These are phyloP conservation scores for Nitzschia putrida DNA, from an alignment of 108 stramenopile genomes.

Conservation along the genomic window DNA sequence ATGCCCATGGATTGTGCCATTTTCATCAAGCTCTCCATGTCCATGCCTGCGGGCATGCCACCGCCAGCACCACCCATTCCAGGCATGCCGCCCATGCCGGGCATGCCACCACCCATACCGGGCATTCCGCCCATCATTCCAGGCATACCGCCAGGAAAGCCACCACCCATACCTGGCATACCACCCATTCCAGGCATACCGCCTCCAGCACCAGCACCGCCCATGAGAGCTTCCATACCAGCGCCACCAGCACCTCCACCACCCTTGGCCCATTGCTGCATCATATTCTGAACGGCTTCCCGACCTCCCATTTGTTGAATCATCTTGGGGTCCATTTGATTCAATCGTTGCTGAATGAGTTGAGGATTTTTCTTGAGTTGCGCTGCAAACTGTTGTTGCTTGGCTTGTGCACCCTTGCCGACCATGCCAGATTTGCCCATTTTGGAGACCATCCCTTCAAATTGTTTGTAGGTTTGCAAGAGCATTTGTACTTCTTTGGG, in stretches of 20 bases:
- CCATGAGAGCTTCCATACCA: conserved; percentile 64
- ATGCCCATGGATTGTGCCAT: conserved; percentile 50
- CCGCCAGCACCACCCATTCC: conserved; percentile 17
- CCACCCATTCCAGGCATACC: conserved; percentile 66
- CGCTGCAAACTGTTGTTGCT: conserved; percentile 74
- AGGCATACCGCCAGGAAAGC: conserved; percentile 57
- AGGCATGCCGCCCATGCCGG: conserved; percentile 56
- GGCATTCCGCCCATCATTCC: conserved; percentile 59
- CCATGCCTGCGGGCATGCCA: conserved; percentile 36
- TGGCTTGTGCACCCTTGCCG: conserved; percentile 74
- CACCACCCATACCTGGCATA: conserved; percentile 68
- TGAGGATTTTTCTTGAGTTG: conserved; percentile 85
- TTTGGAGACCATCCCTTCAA: conserved; percentile 85
- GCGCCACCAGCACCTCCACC: conserved; percentile 50
- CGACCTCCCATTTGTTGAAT: conserved; percentile 82
- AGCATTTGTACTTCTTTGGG: conserved; percentile 85
- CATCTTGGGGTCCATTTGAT: conserved; percentile 83
- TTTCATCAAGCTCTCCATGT: conserved; percentile 44
- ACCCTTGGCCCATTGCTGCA: conserved; percentile 67
- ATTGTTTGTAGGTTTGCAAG: conserved; percentile 88
- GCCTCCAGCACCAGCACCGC: conserved; percentile 59
- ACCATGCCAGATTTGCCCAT: conserved; percentile 92
- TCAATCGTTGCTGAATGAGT: conserved; percentile 78
- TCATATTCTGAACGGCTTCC: conserved; percentile 50
- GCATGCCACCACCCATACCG: conserved; percentile 58